Evolutionary conservation across 1,139 yeast species (phyloP).

Genomic region (Saccharomyces pastorianus): DNA sequence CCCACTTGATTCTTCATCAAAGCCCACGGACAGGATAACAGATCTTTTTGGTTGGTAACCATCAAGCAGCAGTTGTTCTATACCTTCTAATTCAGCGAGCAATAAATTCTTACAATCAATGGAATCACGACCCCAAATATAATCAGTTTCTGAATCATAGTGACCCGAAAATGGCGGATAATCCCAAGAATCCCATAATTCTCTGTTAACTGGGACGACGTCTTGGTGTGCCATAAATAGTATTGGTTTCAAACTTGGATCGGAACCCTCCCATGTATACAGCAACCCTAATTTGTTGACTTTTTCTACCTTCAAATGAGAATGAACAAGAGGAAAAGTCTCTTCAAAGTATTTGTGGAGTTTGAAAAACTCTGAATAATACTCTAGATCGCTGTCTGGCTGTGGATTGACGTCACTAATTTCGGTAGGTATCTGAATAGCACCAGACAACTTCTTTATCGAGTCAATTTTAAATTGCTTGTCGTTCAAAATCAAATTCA

Average conservation of each 20-base stretch:
- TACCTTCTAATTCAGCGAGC: conserved; percentile 50
- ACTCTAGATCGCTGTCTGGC: conserved; percentile 34
- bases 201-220: conserved; percentile 69
- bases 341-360: conserved; percentile 48
- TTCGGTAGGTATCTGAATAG: conserved; percentile 56
- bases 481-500: conserved; percentile 32
- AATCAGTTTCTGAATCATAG: conserved; percentile 45
- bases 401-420: conserved; percentile 45
- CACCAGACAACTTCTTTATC: conserved; percentile 41
- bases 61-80: conserved; percentile 41
- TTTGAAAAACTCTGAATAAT: conserved; percentile 24
- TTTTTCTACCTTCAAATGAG: conserved; percentile 41
- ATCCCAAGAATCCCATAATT: conserved; percentile 52
- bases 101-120: conserved; percentile 55
- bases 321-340: conserved; percentile 54
- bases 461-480: conserved; percentile 36
- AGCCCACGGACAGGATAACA: conserved; percentile 54
- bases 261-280: conserved; percentile 57
- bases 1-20: conserved; percentile 67
- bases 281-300: conserved; percentile 64
- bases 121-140: conserved; percentile 59
- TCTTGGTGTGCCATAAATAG: conserved; percentile 74
- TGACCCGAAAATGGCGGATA: conserved; percentile 64
- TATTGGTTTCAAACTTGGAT: conserved; percentile 49
- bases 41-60: conserved; percentile 50